These are phyloP conservation scores for Elsinoe necatrix DNA, from an alignment of 2,329 filamentous ascomycete genomes.

Conservation along the genomic window DNA sequence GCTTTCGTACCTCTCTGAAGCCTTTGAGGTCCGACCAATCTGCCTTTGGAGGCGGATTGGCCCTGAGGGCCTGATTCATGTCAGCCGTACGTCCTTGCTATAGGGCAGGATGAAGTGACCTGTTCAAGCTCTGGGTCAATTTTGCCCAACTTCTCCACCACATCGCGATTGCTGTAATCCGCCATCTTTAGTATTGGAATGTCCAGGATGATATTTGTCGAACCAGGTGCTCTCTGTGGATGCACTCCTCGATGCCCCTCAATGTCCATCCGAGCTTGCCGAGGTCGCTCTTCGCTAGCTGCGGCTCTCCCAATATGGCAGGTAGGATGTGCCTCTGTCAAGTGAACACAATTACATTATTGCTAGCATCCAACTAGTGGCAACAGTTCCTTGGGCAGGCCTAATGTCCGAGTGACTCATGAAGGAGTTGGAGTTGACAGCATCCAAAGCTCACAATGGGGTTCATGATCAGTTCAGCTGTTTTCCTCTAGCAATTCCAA, in stretches of 20 bases:
- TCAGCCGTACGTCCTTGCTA: not conserved
- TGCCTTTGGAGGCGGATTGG: conserved; percentile 12
- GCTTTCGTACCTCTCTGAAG: conserved; percentile 14
- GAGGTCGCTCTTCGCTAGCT: not conserved
- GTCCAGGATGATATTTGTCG: too few relatives aligned
- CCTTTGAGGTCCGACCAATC: conserved; percentile 16
- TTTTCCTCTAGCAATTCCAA: too few relatives aligned
- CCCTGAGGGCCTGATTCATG: conserved; percentile 11
- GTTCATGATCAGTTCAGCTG: too few relatives aligned
- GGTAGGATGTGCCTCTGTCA: not conserved
- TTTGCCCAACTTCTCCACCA: conserved; percentile 16
- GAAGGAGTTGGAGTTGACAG: too few relatives aligned
- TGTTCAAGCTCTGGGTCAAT: conserved; percentile 17
- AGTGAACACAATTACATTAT: not conserved
- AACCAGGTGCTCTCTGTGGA: not conserved
- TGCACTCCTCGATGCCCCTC: not conserved
- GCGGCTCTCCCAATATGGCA: not conserved
- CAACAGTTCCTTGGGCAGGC: too few relatives aligned
- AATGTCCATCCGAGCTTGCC: not conserved
- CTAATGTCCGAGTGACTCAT: too few relatives aligned
- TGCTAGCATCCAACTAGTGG: too few relatives aligned
- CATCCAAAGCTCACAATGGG: too few relatives aligned
- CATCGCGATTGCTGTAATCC: conserved; percentile 14
- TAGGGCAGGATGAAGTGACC: not conserved
- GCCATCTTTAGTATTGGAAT: conserved; percentile 2